Base-by-base conservation (phyloP, 2,329 filamentous ascomycete genomes). In the Cladosporium colombiae region DNA sequence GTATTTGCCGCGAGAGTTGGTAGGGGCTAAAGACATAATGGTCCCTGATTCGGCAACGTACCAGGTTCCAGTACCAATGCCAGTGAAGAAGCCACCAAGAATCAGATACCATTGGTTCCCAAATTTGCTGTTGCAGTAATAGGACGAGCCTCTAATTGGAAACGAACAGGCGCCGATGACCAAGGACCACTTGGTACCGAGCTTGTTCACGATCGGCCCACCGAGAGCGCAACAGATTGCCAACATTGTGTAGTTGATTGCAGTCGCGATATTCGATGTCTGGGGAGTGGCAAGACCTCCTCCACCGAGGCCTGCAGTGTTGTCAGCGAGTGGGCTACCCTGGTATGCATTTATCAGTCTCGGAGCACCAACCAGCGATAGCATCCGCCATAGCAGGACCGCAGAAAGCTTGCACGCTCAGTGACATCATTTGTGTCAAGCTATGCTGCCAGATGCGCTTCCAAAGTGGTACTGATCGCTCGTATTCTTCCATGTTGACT, bases 401-500 rank as follows among this genome's bases (percentile, higher is more conserved):
- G 35, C 57, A 60, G 21, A 60, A 60, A 0, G 80, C 79, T 68
- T 83, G 81, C 11, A 82, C 71, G 49, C 80, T 82, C 13, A 83
- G 70, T 5, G 82, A 74, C 70, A 83, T 71, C 81, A 83, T 83
- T 71, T 83, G 81, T 5, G 81, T 83, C 68, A 83, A 75, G 68
- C 81, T 82, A 68, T 83, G 79, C 67, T 80, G 79, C 73, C 79
- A 80, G 5, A 82, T 68, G 3, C 79, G 76, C 67, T 80, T 81
- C 81, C 81, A 83, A 5, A 74, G 66, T 1, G 81, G 81, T 0
- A 74, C 73, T 0, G 65, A 72, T 8, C 70, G 67, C 16, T 68
- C 69, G 62, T 76, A 76, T 37, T 72, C 72, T 27, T 71, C 71
- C 73, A 81, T 79, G 62, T 81, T 76, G 59, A 82, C 71, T 14